A percentile compares a stretch with the other conserved stretches of the same genome.
These are phyloP conservation scores for Ampelomyces quisqualis DNA, from an alignment of 2,329 filamentous ascomycete species.

Conservation along the genomic window DNA sequence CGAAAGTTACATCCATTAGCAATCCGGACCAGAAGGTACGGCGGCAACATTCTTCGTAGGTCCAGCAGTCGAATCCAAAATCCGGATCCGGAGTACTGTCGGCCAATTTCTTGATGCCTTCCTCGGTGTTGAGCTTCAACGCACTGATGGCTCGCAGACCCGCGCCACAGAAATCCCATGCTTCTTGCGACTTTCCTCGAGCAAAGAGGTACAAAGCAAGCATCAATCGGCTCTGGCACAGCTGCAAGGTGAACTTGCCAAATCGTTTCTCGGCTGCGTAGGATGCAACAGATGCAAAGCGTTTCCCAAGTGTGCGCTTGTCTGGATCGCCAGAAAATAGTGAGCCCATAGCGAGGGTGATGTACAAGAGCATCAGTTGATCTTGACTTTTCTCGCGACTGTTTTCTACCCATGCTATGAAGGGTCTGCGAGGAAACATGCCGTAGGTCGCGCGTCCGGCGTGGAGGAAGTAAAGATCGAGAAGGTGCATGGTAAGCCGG, in stretches of 20 bases:
- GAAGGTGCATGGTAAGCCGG: constrained; percentile 52
- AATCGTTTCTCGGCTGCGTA: constrained; percentile 57
- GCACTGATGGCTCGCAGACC: constrained; percentile 62
- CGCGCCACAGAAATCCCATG: constrained; percentile 64
- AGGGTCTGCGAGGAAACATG: constrained; percentile 58
- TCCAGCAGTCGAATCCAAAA: constrained; percentile 59
- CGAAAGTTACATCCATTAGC: constrained; percentile 61
- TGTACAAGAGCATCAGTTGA: constrained; percentile 62
- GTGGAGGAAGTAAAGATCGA: constrained; percentile 60
- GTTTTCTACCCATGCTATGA: constrained; percentile 56
- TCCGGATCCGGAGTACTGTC: constrained; percentile 54
- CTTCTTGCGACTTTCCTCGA: constrained; percentile 58
- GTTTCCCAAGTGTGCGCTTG: constrained; percentile 48
- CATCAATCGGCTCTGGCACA: constrained; percentile 67
- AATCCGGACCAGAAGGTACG: constrained; percentile 73
- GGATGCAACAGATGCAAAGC: constrained; percentile 58
- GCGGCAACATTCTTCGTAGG: constrained; percentile 65
- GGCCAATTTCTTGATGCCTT: constrained; percentile 45
- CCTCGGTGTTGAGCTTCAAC: constrained; percentile 65
- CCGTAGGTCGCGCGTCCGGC: constrained; percentile 57
- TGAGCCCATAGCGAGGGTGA: constrained; percentile 59
- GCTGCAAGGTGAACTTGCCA: constrained; percentile 59
- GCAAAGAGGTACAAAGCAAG: constrained; percentile 67
- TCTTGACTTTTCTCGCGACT: constrained; percentile 52
- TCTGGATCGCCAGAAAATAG: constrained; percentile 55